phyloP scores from a whole-genome alignment of 2,329 filamentous ascomycete species.

The Ophiobolus disseminans region DNA sequence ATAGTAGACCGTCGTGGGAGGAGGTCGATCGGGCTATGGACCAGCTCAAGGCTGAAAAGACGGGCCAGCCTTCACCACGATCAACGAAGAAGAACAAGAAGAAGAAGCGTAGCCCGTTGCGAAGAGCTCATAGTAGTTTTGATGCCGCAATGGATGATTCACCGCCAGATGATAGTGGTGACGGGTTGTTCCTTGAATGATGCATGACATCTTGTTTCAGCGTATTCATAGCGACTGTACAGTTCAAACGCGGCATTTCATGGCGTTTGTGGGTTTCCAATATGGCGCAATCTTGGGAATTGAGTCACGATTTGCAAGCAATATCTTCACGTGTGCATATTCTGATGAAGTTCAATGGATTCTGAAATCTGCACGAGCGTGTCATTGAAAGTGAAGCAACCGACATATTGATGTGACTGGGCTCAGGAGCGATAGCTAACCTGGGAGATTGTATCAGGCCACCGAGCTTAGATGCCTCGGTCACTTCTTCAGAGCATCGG shows the following conservation, averaged over 20 bases:
- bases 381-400: too few relatives aligned
- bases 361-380: too few relatives aligned
- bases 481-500: neutral
- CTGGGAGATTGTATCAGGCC: too few relatives aligned
- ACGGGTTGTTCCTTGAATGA: conserved; percentile 11
- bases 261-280: conserved; percentile 2
- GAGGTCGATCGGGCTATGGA: conserved; percentile 46
- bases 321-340: too few relatives aligned
- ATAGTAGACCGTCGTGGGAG: conserved; percentile 47
- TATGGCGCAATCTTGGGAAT: too few relatives aligned
- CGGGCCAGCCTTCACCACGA: conserved; percentile 16
- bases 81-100: conserved; percentile 17
- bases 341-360: too few relatives aligned
- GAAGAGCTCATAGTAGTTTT: conserved; percentile 41
- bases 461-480: too few relatives aligned
- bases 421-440: too few relatives aligned
- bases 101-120: conserved; percentile 39
- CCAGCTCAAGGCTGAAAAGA: conserved; percentile 38
- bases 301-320: too few relatives aligned
- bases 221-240: neutral
- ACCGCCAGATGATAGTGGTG: conserved; percentile 14
- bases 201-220: conserved; percentile 1
- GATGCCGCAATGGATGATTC: conserved; percentile 19
- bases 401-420: too few relatives aligned
- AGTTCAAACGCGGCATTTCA: conserved; percentile 1